phyloP scores from a whole-genome alignment of 768 basidiomycete genomes.

The Leccinellum luteum region DNA sequence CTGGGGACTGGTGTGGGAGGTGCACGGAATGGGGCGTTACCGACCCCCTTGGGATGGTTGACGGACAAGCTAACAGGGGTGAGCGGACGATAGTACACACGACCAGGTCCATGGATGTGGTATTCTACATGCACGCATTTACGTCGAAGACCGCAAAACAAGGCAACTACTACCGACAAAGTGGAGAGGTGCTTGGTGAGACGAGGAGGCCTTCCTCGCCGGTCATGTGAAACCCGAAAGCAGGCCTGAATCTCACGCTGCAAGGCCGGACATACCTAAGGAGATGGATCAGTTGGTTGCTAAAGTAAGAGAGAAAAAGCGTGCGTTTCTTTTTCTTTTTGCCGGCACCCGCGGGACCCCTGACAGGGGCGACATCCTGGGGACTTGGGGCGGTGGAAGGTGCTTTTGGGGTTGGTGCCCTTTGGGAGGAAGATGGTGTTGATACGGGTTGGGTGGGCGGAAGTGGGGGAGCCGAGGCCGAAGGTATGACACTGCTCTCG shows the following conservation, averaged over 20 bases:
- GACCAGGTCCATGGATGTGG: not conserved
- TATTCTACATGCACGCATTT: not conserved
- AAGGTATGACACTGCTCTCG: constrained; percentile 25
- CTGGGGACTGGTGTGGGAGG: constrained; percentile 61
- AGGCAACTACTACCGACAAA: not conserved
- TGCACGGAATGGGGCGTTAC: constrained; percentile 58
- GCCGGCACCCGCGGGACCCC: constrained; percentile 48
- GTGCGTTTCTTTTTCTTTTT: constrained; percentile 79
- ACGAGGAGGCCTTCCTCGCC: not conserved
- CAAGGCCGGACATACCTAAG: constrained; percentile 27
- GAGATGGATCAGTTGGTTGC: constrained; percentile 2
- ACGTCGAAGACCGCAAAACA: not conserved
- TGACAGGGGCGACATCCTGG: constrained; percentile 44
- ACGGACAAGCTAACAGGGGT: constrained; percentile 71
- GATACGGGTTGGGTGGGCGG: constrained; percentile 26
- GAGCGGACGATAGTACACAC: constrained; percentile 40
- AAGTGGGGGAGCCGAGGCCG: constrained; percentile 22
- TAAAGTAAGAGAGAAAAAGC: constrained; percentile 18
- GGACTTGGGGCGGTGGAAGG: constrained; percentile 36
- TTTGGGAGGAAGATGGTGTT: constrained; percentile 34
- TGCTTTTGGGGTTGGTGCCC: constrained; percentile 31
- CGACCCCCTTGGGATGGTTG: constrained; percentile 77
- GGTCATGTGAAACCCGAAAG: not conserved
- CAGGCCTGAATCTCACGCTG: constrained; percentile 11
- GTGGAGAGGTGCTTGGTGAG: not conserved